phyloP scores from a whole-genome alignment of 2,329 filamentous ascomycete species.

The Fusarium nygamai region DNA sequence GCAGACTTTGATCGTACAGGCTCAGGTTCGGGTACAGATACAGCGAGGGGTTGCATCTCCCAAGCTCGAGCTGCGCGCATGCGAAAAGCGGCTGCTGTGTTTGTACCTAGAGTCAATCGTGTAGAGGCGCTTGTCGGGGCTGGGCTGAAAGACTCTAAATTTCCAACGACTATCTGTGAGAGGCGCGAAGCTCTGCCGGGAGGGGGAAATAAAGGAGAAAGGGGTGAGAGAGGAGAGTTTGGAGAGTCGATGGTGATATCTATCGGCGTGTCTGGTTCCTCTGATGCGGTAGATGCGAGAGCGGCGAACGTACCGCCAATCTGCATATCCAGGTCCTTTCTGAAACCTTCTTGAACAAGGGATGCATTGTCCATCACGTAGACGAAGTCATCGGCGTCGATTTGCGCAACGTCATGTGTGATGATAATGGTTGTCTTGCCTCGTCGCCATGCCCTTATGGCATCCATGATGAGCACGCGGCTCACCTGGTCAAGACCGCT shows the following conservation, averaged over 20 bases:
- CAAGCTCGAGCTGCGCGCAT: conserved; percentile 36
- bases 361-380: conserved; percentile 79
- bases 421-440: conserved; percentile 92
- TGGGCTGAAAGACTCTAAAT: conserved; percentile 25
- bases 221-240: conserved; percentile 4
- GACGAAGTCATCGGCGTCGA: conserved; percentile 76
- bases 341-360: conserved; percentile 75
- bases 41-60: conserved; percentile 16
- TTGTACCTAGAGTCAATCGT: conserved; percentile 35
- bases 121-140: conserved; percentile 18
- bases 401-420: conserved; percentile 87
- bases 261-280: conserved; percentile 1
- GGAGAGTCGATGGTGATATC: conserved; percentile 31
- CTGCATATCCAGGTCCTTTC: conserved; percentile 61
- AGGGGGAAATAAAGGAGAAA: conserved; percentile 11
- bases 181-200: conserved; percentile 19
- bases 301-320: conserved; percentile 58
- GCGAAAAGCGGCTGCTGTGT: conserved; percentile 30
- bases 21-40: not conserved
- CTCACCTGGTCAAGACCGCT: conserved; percentile 84
- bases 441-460: conserved; percentile 78
- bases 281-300: conserved; percentile 44
- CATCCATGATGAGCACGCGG: conserved; percentile 74
- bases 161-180: conserved; percentile 33
- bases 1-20: not conserved